Evolutionary conservation across 2,329 filamentous ascomycete species (phyloP).

Genomic region (Ophiostoma populinum): DNA sequence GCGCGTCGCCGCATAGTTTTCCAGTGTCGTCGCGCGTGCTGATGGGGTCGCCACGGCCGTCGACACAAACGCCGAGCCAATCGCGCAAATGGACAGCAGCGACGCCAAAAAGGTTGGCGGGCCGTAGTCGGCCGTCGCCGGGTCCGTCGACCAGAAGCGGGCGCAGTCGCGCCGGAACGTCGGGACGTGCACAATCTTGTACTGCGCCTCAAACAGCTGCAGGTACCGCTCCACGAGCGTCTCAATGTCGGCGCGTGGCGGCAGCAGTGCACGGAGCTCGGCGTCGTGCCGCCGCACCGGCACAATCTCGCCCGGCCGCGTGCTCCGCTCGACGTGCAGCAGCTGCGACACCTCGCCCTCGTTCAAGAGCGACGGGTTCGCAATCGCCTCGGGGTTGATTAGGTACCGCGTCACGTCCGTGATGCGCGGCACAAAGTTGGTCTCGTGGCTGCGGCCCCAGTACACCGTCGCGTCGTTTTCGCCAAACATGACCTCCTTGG

Average conservation of each 20-base stretch:
- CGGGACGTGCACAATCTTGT: background rate
- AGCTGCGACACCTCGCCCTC: background rate
- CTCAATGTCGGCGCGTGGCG: background rate
- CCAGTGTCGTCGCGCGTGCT: background rate
- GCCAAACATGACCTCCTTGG: background rate
- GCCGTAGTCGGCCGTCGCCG: background rate
- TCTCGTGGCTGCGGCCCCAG: conserved; percentile 1
- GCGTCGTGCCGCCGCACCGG: background rate
- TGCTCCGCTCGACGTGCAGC: background rate
- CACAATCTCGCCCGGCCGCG: background rate
- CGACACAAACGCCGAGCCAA: background rate
- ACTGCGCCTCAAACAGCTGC: background rate
- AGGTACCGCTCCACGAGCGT: background rate
- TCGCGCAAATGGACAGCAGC: background rate
- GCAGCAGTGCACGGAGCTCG: background rate
- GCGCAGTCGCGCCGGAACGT: background rate
- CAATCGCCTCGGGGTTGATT: background rate
- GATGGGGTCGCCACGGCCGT: background rate
- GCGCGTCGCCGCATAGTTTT: background rate
- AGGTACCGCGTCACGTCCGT: background rate
- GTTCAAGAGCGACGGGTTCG: no score
- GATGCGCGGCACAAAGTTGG: background rate
- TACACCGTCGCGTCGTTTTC: background rate
- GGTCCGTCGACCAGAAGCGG: background rate
- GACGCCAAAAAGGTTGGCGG: background rate